Evolutionary conservation across 257 asterid species (phyloP), one percentile per base, ranked within the genome.

Genomic region (Fraxinus americana): DNA sequence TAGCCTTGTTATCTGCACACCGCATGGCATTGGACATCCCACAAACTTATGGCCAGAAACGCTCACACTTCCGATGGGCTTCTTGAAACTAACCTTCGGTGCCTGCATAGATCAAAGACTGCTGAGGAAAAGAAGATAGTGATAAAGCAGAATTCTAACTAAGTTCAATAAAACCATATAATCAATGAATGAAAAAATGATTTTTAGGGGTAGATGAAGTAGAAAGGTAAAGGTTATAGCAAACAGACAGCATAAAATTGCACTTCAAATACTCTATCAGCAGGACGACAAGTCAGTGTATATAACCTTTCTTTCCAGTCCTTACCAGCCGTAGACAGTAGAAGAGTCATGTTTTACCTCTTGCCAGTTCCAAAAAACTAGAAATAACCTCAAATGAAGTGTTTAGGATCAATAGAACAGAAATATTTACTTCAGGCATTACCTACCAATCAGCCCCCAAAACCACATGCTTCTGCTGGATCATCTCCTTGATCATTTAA

Each of bases 1-100:
- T 65, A 90, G 84, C 82, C 98, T 85, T 38, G 99, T 92, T 81
- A 95, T 32, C 77, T 95, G 99, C 54, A 95, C 93, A 65, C 99
- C 99, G 71, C 99, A 94, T 45, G 99, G 98, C 99, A 94, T 94
- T 71, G 98, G 99, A 84, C 98, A 94, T 29, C 99, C 97, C 70
- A 95, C 99, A 72, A 95, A 91, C 88, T 95, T 95, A 90, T 95
- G 99, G 35, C 98, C 98, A 30, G 99, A 95, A 67, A 95, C 99
- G 25, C 98, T 95, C 50, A 92, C 96, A 73, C 99, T 95, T 70
- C 99, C 98, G 41, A 95, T 95, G 30, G 98, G 98, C 86, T 95
- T 95, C 87, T 91, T 91, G 92, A 94, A 94, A 39, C 87, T 45
- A 39, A 94, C 99, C 78, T 92, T 90, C 25, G 99, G 98, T 82